Evolutionary conservation across 2,329 filamentous ascomycete genomes (phyloP), one percentile per base, ranked within the genome.

Genomic region (Pezicula radicicola): DNA sequence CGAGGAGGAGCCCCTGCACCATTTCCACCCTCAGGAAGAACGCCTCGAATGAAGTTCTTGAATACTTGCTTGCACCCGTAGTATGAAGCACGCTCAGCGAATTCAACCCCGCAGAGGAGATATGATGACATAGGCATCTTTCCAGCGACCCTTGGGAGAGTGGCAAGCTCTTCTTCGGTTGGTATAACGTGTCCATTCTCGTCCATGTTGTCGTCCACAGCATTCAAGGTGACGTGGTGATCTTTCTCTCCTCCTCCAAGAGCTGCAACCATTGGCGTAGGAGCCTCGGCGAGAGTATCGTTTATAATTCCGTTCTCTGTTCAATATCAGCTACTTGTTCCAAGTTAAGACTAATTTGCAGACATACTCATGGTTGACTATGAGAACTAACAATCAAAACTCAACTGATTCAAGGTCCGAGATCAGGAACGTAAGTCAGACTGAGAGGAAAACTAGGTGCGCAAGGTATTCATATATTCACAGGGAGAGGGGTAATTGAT

Each of bases 61-160:
- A 83, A 83, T 6, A 63, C 70, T 0, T 75, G 78, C 44, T 83
- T 80, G 10, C 83, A 85, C 49, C 87, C 87, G 63, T 90, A 90
- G 78, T 89, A 91, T n/a, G 84, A 87, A 71, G 89, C 89, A 45
- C 87, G 83, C 71, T 91, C 87, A 71, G 84, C 88, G 54, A 89
- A 72, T 70, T 91, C 87, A 54, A 88, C 81, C 56, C 89, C 84
- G 45, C 85, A 86, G 52, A 91, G 81, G 28, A 84, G 85, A 71
- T 83, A 90, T 51, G 85, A 79, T 48, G 75, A 72, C 81, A 80
- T 84, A 46, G 84, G 83, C 57, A 91, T 82, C 63, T 75, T 77
- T n/a, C 82, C 84, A 15, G 83, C 81, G 21, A 87, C 77, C 60
- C 80, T 81, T 44, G 74, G 79, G 21, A 87, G 77, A 0, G 81